Evolutionary conservation across 441 rosid genomes (phyloP).

Genomic region (Syzygium malaccense): DNA sequence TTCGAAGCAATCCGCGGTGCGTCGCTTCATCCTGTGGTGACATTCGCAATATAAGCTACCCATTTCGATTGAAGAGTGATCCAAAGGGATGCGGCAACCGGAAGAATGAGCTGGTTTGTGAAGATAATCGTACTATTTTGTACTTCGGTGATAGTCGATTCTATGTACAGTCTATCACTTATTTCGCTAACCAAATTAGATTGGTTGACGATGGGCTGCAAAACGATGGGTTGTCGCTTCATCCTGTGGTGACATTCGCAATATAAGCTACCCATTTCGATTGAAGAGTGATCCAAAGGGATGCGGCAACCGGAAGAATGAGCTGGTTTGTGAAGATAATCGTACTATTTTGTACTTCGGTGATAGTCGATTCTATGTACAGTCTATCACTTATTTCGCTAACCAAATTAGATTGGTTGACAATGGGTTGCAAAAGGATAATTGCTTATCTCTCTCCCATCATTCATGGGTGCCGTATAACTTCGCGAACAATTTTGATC

Average conservation of each 20-base stretch:
- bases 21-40: background rate
- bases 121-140: too few species aligned
- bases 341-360: background rate
- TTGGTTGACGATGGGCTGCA: too few species aligned
- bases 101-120: too few species aligned
- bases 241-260: background rate
- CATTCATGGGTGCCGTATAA: too few species aligned
- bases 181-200: accelerated
- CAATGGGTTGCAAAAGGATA: background rate
- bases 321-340: background rate
- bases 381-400: background rate
- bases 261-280: background rate
- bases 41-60: background rate
- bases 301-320: background rate
- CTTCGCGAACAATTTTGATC: accelerated
- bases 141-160: too few species aligned
- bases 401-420: background rate
- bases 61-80: background rate
- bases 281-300: background rate
- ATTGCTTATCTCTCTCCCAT: background rate
- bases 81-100: background rate
- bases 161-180: too few species aligned
- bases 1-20: background rate
- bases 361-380: background rate
- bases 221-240: background rate